Evolutionary conservation across 2,329 filamentous ascomycete genomes (phyloP), one percentile per base, ranked within the genome.

Genomic region (Colletotrichum shisoi): DNA sequence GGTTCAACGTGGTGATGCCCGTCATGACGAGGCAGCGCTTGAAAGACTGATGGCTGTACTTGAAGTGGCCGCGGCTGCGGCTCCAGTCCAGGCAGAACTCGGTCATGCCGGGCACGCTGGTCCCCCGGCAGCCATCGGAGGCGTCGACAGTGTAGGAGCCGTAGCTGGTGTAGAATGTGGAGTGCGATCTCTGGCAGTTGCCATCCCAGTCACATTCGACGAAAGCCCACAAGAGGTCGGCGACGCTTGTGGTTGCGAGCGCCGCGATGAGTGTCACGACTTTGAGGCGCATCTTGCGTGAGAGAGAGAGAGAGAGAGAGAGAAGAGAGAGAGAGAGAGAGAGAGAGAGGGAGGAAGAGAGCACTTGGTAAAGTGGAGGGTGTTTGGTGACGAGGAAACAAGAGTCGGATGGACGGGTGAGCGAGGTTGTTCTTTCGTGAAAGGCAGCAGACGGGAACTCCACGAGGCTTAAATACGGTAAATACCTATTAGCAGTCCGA

Each of bases 1-100:
- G 24, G 24, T 27, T 27, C 24, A 27, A 4, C 24, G 77, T 51
- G 27, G 77, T 19, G 12, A n/a, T 15, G 5, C 7, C 2, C 3
- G 9, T n/a, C 19, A 46, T 46, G n/a, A 46, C 2, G 19, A 46
- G 44, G 44, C 44, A 46, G 44, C 44, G 44, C 44, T 46, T 46
- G 2, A 21, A 3, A 3, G 44, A 1, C 21, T 46, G 44, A 46
- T 46, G 19, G 44, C 11, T 24, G 19, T 6, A 46, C 11, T 46
- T 46, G 44, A 46, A 24, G 44, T 46, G 44, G 6, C 44, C 44
- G 4, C 44, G 44, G n/a, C 12, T 21, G 5, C 3, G 21, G 19
- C 24, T 21, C 45, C 45, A 48, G 19, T 48, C 45, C 45, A 48
- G 11, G 19, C 45, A 15, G 4, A 24, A 7, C 19, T 48, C 45